Base-by-base conservation (phyloP, 495 filamentous ascomycete species). In the Xeromyces bisporus region DNA sequence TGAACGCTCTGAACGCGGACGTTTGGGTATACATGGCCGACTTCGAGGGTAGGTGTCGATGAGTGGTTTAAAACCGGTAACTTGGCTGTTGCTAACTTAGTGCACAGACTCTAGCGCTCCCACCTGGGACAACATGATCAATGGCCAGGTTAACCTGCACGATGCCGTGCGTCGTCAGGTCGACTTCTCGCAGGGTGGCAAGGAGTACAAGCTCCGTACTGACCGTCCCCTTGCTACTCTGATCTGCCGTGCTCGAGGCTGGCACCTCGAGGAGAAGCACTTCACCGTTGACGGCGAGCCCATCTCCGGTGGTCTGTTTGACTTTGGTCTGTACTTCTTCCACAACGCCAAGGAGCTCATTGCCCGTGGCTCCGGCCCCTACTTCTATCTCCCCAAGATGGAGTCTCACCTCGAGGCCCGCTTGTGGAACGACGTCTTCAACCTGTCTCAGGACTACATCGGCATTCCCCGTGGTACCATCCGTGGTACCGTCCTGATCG, bases 1-100 rank as follows among this genome's bases (percentile, higher is more conserved):
- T 99, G 34, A 99, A 99, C 57, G 89, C 89, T 4, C 47, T 99
- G 52, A 99, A 99, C 56, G 77, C 87, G 23, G 72, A 96, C 48
- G 91, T 96, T 12, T 99, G 82, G 83, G 96, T 89, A 17, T 99
- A 99, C 53, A 99, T 99, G 89, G 91, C 89, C 16, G 89, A 99
- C 62, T 89, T 99, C 35, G 89, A 99, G 62, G 85, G 84, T 85
- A 52, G 29, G 60, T 50, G 37, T 31, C 14, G 8, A n/a, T n/a
- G n/a, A n/a, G n/a, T n/a, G n/a, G n/a, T n/a, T n/a, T n/a, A n/a
- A n/a, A n/a, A n/a, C n/a, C n/a, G n/a, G n/a, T n/a, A n/a, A n/a
- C n/a, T n/a, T n/a, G n/a, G n/a, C n/a, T n/a, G n/a, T n/a, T n/a
- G n/a, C n/a, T n/a, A n/a, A n/a, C n/a, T n/a, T n/a, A n/a, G 8